Evolutionary conservation across 441 rosid genomes (phyloP), one percentile per base, ranked within the genome.

Genomic region (Pelargonium australe): DNA sequence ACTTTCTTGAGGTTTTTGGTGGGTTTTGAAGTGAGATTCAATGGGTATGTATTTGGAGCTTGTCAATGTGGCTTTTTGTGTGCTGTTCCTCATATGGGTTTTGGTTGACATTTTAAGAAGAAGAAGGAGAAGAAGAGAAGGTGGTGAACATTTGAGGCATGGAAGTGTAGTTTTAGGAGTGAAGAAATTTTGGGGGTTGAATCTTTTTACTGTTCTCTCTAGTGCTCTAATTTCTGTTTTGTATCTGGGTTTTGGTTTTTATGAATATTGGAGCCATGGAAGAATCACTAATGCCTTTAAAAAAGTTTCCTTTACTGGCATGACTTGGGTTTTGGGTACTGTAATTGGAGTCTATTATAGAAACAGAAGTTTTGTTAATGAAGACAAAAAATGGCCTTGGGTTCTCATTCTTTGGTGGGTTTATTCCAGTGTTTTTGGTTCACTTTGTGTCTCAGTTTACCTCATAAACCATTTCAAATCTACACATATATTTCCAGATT

Each of bases 371-470:
- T 58, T 74, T 89, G 67, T 79, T 80, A 25, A 74, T 57, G 78
- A 49, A 19, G 66, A 70, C 19, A 79, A 67, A 9, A 71, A 34
- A 11, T 83, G 89, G 91, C 91, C 91, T 63, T 2, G 76, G 5
- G 75, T 83, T 7, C 80, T 88, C 11, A 44, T 78, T 64, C 65
- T 85, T 17, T 88, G 89, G 89, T 86, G 94, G 94, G 58, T 79
- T 11, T 70, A 74, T 70, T 80, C 76, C 71, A 75, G 76, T 51
- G 49, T 81, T 49, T 63, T 74, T 45, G 71, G 43, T 58, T 62
- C 69, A 63, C 67, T 85, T 73, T 78, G 73, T 69, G 78, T 80
- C 49, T 73, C 75, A 3, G 10, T 69, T 66, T 70, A 66, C 68
- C 45, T 81, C 25, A 19, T 84, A 34, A 70, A 25, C 68, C 83